These are phyloP conservation scores for Mollisiaceae sp. DNA, from an alignment of 2,329 filamentous ascomycete genomes.

Conservation along the genomic window DNA sequence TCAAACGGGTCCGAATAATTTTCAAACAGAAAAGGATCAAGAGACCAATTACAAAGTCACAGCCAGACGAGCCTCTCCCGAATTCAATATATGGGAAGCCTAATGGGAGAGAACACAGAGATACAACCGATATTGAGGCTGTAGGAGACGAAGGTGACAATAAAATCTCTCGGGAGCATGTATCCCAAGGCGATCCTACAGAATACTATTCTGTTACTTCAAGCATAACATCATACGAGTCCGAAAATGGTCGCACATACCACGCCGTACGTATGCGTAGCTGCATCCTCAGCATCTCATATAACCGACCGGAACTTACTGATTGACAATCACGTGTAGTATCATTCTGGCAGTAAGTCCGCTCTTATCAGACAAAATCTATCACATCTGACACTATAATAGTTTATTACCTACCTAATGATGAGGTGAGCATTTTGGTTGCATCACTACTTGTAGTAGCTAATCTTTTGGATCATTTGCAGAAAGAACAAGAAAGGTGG, in stretches of 20 bases:
- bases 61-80: neutral
- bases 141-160: neutral
- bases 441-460: no score
- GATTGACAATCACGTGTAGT: neutral
- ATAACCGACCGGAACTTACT: neutral
- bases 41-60: neutral
- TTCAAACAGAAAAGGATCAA: neutral
- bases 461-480: neutral
- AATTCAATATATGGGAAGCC: no score
- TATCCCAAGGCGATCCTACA: no score
- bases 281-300: neutral
- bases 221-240: neutral
- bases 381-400: neutral
- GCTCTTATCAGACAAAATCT: no score
- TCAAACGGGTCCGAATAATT: neutral
- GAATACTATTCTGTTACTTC: neutral
- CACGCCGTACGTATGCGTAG: neutral
- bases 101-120: neutral
- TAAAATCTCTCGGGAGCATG: no score
- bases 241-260: neutral
- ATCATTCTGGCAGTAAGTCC: neutral
- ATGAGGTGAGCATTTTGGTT: neutral
- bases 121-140: neutral
- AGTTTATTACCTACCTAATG: neutral
- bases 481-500: neutral